Conservation (phyloP, 331 rosid genomes). For the Pyrus hybrid region DNA sequence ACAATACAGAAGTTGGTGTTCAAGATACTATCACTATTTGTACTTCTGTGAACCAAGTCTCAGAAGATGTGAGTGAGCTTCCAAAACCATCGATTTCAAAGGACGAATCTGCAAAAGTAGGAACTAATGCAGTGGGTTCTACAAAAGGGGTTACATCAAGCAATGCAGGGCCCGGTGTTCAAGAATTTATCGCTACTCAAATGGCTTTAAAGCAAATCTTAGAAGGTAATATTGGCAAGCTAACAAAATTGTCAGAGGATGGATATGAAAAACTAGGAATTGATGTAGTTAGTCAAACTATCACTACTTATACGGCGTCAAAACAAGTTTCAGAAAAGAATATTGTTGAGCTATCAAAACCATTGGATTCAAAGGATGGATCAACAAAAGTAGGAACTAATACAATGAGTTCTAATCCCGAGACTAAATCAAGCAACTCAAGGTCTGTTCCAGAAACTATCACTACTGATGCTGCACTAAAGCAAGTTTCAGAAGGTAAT, state of each 20-base stretch:
- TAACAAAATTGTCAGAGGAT: background rate
- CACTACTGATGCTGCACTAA: conserved; percentile 13
- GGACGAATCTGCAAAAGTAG: background rate
- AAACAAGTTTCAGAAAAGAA: conserved; percentile 17
- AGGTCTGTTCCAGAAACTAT: conserved; percentile 17
- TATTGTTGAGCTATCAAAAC: conserved; percentile 6
- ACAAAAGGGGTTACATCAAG: background rate
- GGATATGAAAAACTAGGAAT: conserved; percentile 8
- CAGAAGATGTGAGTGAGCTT: background rate
- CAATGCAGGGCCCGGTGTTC: conserved; percentile 11
- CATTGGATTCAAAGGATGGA: background rate
- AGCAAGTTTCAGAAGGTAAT: conserved; percentile 21
- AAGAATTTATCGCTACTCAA: conserved; percentile 19
- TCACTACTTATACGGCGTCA: background rate
- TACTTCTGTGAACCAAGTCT: background rate
- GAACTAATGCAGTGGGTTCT: conserved; percentile 8
- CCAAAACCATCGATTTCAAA: background rate
- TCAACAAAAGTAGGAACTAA: background rate
- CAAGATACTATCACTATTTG: conserved; percentile 22
- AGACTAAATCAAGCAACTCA: conserved; percentile 13
- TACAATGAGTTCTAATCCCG: conserved; percentile 5
- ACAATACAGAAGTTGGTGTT: conserved; percentile 14
- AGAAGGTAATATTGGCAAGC: background rate
- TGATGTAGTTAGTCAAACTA: background rate
- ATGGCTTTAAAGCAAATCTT: conserved; percentile 26